A percentile compares a stretch with the other conserved stretches of the same genome.
These are phyloP conservation scores for Pyrenochaeta sp. DNA, from an alignment of 2,329 filamentous ascomycete genomes.

Conservation along the genomic window DNA sequence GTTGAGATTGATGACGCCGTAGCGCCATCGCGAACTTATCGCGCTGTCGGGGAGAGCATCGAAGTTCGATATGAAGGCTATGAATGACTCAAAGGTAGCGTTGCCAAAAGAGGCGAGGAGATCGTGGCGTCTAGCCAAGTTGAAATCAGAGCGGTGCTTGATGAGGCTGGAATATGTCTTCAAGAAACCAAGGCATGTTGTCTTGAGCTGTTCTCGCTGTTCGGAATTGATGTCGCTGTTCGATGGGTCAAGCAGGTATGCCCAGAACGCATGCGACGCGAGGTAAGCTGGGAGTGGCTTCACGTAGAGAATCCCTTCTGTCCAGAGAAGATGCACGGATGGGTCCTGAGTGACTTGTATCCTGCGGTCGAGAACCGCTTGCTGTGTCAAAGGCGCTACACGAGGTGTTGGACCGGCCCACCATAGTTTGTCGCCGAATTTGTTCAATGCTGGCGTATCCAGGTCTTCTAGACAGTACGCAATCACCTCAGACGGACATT, in stretches of 20 bases:
- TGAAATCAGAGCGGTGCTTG: slow-evolving; percentile 24
- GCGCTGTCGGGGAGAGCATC: slow-evolving; percentile 13
- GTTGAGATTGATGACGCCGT: slow-evolving; percentile 23
- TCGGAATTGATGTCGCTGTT: slow-evolving; percentile 9
- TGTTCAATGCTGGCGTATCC: slow-evolving; percentile 20
- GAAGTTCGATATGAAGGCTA: slow-evolving; percentile 22
- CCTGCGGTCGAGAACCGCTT: slow-evolving; percentile 21
- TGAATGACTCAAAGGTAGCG: slow-evolving; percentile 17
- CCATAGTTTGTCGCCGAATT: slow-evolving; percentile 22
- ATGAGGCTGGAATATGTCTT: slow-evolving; percentile 23
- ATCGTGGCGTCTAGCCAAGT: slow-evolving; percentile 16
- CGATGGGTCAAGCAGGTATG: slow-evolving; percentile 19
- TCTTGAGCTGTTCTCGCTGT: slow-evolving; percentile 10
- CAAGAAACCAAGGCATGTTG: slow-evolving; percentile 24
- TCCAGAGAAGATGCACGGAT: slow-evolving; percentile 27
- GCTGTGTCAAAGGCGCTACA: slow-evolving; percentile 21
- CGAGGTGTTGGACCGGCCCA: slow-evolving; percentile 12
- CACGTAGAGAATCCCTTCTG: slow-evolving; percentile 20
- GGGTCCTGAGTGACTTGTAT: slow-evolving; percentile 27
- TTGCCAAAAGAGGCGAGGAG: slow-evolving; percentile 11
- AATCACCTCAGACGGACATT: slow-evolving; percentile 9
- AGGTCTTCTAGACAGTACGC: slow-evolving; percentile 23
- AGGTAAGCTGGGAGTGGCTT: slow-evolving; percentile 29
- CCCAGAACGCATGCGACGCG: slow-evolving; percentile 28
- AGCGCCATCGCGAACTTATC: slow-evolving; percentile 21